Conservation (phyloP, 2,329 filamentous ascomycete genomes). For the Rutstroemia sp. region DNA sequence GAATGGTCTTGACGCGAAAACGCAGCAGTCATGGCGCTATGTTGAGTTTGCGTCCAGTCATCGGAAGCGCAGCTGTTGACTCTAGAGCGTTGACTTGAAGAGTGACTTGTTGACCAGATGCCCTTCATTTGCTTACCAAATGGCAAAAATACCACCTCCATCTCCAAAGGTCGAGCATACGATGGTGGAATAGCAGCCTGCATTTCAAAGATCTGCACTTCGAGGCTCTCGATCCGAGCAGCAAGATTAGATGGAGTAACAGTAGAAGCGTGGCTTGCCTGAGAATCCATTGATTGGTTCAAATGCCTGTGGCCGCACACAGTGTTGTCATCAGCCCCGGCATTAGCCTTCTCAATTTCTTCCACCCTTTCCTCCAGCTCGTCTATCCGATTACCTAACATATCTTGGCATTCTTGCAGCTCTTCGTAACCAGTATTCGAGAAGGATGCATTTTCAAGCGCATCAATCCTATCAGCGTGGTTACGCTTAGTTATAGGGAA, state of each 20-base stretch:
- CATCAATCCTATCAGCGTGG: conserved; percentile 58
- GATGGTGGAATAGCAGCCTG: conserved; percentile 44
- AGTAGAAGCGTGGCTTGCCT: conserved; percentile 32
- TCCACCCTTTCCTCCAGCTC: conserved; percentile 60
- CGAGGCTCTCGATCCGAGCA: conserved; percentile 39
- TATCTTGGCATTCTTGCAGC: conserved; percentile 59
- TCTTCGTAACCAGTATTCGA: conserved; percentile 60
- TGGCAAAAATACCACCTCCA: conserved; percentile 70
- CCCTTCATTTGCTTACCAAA: conserved; percentile 50
- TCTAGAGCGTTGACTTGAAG: conserved; percentile 28
- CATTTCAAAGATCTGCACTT: conserved; percentile 31
- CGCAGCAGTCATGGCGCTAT: conserved; percentile 21
- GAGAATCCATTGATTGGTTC: conserved; percentile 26
- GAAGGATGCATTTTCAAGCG: conserved; percentile 64
- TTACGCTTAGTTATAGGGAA: conserved; percentile 22
- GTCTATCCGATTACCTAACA: conserved; percentile 57
- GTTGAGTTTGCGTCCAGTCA: conserved; percentile 37
- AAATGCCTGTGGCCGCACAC: conserved; percentile 16
- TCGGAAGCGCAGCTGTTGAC: conserved; percentile 35
- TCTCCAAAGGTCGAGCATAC: conserved; percentile 56
- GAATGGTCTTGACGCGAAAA: conserved; percentile 20
- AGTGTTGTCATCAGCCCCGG: conserved; percentile 35
- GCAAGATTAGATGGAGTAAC: conserved; percentile 31
- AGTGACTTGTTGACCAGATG: conserved; percentile 42
- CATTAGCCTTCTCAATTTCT: conserved; percentile 47